A percentile compares a stretch with the other conserved stretches of the same genome.
Evolutionary conservation across 345 rosid species (phyloP).

Genomic region (Orychophragmus violaceus): DNA sequence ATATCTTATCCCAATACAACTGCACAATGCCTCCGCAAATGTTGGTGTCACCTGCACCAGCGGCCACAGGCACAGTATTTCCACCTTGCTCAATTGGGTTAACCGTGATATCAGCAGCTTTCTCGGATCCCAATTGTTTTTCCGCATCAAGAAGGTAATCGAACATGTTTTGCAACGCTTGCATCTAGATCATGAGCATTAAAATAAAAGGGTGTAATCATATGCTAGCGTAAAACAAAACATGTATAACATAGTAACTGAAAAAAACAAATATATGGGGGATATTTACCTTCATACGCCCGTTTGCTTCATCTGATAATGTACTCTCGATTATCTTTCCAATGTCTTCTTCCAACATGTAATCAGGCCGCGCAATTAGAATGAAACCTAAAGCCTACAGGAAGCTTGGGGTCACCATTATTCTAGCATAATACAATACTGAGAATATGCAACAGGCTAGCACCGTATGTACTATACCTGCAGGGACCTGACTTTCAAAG

Average conservation of each 20-base stretch:
- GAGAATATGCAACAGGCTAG: not conserved
- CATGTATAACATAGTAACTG: not conserved
- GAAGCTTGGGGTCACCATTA: constrained; percentile 21
- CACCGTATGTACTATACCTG: constrained; percentile 50
- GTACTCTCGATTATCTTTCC: constrained; percentile 77
- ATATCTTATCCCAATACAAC: constrained; percentile 85
- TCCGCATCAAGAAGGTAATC: constrained; percentile 98
- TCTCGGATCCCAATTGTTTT: constrained; percentile 78
- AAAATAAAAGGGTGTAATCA: constrained; percentile 14
- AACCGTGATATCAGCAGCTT: constrained; percentile 36
- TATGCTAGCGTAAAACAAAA: constrained; percentile 1
- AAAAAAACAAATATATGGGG: not conserved
- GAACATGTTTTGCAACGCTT: constrained; percentile 81
- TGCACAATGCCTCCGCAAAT: constrained; percentile 99
- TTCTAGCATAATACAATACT: constrained; percentile 10
- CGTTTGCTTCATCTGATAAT: constrained; percentile 57
- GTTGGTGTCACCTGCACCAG: constrained; percentile 99
- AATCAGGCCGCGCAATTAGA: constrained; percentile 90
- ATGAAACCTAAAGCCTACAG: constrained; percentile 90
- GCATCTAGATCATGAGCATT: constrained; percentile 59
- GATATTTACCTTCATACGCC: constrained; percentile 72
- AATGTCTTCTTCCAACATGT: constrained; percentile 94
- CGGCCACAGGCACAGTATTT: constrained; percentile 85
- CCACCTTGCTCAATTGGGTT: constrained; percentile 46
- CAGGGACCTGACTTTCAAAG: constrained; percentile 80